A percentile compares a stretch with the other conserved stretches of the same genome.
These are phyloP conservation scores for Coniochaeta sp. DNA, from an alignment of 2,329 filamentous ascomycete genomes.

Conservation along the genomic window DNA sequence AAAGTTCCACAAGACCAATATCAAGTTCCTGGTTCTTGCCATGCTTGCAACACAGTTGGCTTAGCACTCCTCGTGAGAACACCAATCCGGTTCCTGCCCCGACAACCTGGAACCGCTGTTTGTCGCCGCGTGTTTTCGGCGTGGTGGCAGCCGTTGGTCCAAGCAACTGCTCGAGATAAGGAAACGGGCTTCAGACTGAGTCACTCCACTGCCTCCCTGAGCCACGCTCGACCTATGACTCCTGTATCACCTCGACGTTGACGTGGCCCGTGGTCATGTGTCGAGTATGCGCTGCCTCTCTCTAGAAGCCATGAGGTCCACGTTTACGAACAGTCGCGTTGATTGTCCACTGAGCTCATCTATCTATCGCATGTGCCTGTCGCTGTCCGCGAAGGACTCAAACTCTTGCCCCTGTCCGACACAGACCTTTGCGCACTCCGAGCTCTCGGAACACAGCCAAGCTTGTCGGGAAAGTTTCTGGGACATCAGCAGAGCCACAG, in stretches of 20 bases:
- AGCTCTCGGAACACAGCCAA: not conserved
- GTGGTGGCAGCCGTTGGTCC: not conserved
- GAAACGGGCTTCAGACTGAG: not conserved
- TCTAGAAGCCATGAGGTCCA: not conserved
- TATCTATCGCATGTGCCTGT: not conserved
- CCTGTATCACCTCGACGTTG: not conserved
- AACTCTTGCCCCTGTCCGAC: not conserved
- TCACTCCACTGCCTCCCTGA: not conserved
- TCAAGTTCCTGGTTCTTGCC: not conserved
- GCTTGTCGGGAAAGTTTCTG: not conserved
- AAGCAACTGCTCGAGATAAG: not conserved
- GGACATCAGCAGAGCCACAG: not conserved
- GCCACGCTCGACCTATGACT: not conserved
- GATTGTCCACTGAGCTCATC: not conserved
- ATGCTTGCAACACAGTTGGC: not conserved
- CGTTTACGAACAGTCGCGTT: not conserved
- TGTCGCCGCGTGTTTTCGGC: not conserved
- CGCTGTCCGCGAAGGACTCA: not conserved
- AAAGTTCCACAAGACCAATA: constrained; percentile 1
- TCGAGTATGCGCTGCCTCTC: not conserved
- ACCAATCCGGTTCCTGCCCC: not conserved
- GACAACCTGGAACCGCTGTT: not conserved
- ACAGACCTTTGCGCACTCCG: not conserved
- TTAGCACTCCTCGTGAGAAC: not conserved
- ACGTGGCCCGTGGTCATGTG: not conserved